phyloP scores from a whole-genome alignment of 2,329 filamentous ascomycete genomes.

The Alternaria postmessia region DNA sequence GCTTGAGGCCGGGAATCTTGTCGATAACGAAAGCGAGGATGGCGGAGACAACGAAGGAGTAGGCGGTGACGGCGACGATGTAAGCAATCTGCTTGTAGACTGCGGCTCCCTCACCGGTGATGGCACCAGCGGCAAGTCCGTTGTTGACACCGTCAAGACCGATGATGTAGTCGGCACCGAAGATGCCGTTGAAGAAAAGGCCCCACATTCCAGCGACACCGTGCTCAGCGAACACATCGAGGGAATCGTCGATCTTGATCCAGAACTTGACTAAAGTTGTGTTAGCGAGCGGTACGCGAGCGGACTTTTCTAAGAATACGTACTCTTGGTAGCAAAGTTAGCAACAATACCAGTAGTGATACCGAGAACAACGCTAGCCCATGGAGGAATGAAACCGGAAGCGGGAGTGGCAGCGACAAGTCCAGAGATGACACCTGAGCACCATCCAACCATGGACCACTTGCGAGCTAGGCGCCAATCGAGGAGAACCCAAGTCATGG shows the following conservation, averaged over 20 bases:
- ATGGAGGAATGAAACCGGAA: slow-evolving; percentile 78
- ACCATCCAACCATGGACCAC: slow-evolving; percentile 95
- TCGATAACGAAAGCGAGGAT: slow-evolving; percentile 78
- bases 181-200: slow-evolving; percentile 79
- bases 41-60: slow-evolving; percentile 77
- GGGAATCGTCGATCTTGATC: slow-evolving; percentile 83
- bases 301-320: slow-evolving; percentile 50
- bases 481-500: slow-evolving; percentile 92
- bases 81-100: slow-evolving; percentile 84
- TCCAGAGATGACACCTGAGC: slow-evolving; percentile 85
- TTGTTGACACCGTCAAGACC: slow-evolving; percentile 78
- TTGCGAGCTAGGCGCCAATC: slow-evolving; percentile 94
- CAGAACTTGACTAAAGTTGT: slow-evolving; percentile 68
- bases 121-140: slow-evolving; percentile 67
- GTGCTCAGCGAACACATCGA: slow-evolving; percentile 93
- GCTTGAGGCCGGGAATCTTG: slow-evolving; percentile 77
- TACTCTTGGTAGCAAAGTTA: slow-evolving; percentile 89
- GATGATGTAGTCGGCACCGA: slow-evolving; percentile 77
- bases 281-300: slow-evolving; percentile 28
- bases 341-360: slow-evolving; percentile 71
- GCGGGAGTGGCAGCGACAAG: slow-evolving; percentile 88
- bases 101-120: slow-evolving; percentile 77
- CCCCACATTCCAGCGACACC: slow-evolving; percentile 83
- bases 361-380: slow-evolving; percentile 68
- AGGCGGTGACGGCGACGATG: slow-evolving; percentile 70